A percentile compares a stretch with the other conserved stretches of the same genome.
Evolutionary conservation across 345 rosid species (phyloP).

Genomic region (Ceriops decandra): DNA sequence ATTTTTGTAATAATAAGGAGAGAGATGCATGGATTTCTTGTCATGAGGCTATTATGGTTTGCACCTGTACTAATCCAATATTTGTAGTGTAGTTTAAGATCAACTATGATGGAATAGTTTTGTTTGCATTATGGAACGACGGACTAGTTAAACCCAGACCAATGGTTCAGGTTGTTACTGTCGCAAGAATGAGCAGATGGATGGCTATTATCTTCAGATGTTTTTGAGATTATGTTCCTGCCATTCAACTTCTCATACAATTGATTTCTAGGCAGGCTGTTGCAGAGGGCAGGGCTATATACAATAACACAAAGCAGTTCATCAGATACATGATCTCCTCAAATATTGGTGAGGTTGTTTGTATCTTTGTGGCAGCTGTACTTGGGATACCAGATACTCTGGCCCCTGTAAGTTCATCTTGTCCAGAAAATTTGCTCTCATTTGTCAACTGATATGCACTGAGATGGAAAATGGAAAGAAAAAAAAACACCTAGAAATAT

Average conservation of each 20-base stretch:
- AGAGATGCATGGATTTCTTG: no score
- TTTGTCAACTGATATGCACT: background rate
- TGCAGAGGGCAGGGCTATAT: slow-evolving; percentile 99
- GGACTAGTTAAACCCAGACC: background rate
- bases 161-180: background rate
- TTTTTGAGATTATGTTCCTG: background rate
- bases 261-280: slow-evolving; percentile 59
- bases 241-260: background rate
- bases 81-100: no score
- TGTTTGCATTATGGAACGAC: no score
- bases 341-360: slow-evolving; percentile 98
- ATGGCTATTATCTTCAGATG: background rate
- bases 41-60: no score
- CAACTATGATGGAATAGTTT: no score
- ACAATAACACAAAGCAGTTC: slow-evolving; percentile 96
- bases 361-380: slow-evolving; percentile 98
- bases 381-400: slow-evolving; percentile 98
- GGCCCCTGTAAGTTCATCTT: slow-evolving; percentile 81
- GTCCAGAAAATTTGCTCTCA: slow-evolving; percentile 7
- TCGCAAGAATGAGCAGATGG: background rate
- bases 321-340: slow-evolving; percentile 99
- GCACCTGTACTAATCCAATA: no score
- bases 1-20: background rate
- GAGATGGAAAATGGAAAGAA: background rate
- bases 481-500: no score